Conservation (phyloP, 768 basidiomycete genomes). For the Agaricus bisporus region DNA sequence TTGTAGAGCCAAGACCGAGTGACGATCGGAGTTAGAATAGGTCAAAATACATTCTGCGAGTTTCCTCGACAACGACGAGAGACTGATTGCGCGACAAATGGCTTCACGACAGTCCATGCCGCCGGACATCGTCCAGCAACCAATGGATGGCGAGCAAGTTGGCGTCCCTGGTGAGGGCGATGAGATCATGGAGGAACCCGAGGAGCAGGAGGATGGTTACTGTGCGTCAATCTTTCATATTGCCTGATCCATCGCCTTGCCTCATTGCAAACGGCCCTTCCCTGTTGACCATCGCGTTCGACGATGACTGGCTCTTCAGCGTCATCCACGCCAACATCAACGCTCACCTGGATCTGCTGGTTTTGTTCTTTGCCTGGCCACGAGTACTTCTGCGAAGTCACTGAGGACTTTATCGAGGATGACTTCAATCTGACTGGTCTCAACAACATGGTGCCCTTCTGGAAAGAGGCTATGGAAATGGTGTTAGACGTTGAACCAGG, state of each 20-base stretch:
- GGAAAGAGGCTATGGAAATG: conserved; percentile 99
- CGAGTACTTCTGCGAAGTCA: conserved; percentile 97
- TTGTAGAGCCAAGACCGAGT: conserved; percentile 2
- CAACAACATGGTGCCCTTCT: conserved; percentile 95
- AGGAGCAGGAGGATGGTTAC: conserved; percentile 72
- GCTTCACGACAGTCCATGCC: conserved; percentile 31
- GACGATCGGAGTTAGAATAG: conserved; percentile 18
- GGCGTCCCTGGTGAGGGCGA: conserved; percentile 60
- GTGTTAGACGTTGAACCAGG: conserved; percentile 98
- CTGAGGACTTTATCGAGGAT: conserved; percentile 99
- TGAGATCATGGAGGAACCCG: conserved; percentile 80
- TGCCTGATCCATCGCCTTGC: conserved; percentile 13
- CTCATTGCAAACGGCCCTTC: conserved; percentile 11
- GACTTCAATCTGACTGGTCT: conserved; percentile 98
- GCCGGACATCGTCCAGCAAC: conserved; percentile 41
- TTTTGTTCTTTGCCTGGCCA: conserved; percentile 93
- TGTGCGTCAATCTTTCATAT: conserved; percentile 44
- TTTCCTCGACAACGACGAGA: background rate
- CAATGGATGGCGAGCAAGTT: conserved; percentile 53
- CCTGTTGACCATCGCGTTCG: conserved; percentile 11
- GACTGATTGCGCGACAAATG: conserved; percentile 22
- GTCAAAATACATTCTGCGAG: background rate
- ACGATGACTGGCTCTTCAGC: conserved; percentile 40
- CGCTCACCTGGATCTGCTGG: conserved; percentile 94
- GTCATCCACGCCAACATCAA: conserved; percentile 86